These are phyloP conservation scores for Thelonectria blattea DNA, from an alignment of 2,329 filamentous ascomycete species.

Conservation along the genomic window DNA sequence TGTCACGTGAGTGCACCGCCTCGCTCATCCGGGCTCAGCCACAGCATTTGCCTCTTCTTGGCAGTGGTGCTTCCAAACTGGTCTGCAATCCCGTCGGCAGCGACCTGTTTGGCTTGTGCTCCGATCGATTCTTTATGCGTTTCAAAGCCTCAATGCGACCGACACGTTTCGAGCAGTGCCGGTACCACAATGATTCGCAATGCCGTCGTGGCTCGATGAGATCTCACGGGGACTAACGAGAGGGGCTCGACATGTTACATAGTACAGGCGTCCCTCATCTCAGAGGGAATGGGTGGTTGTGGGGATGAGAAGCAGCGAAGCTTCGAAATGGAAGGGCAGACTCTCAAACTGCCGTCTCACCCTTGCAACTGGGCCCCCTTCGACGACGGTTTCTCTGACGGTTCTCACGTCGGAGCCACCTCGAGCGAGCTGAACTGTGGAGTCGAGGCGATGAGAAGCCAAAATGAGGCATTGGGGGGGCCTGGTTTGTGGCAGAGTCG, in stretches of 20 bases:
- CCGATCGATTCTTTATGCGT: not conserved
- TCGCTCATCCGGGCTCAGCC: conserved; percentile 12
- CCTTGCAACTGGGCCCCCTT: conserved; percentile 9
- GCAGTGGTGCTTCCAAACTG: too few species aligned
- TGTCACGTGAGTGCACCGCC: conserved; percentile 14
- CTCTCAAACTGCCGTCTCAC: conserved; percentile 12
- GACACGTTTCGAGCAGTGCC: conserved; percentile 6
- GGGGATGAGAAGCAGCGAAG: conserved; percentile 11
- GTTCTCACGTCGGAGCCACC: conserved; percentile 11
- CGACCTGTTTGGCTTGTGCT: not conserved
- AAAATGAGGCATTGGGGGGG: conserved; percentile 7
- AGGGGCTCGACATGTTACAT: not conserved
- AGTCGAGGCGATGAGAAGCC: conserved; percentile 15
- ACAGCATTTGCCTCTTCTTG: not conserved
- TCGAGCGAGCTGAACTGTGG: conserved; percentile 18
- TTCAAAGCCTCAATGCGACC: conserved; percentile 10
- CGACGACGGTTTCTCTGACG: not conserved
- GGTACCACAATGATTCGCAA: conserved; percentile 13
- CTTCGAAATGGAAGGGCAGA: conserved; percentile 19
- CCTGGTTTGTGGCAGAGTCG: conserved; percentile 16
- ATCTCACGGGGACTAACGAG: conserved; percentile 15
- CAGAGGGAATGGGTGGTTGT: not conserved
- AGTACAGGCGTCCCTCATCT: not conserved
- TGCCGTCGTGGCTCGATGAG: conserved; percentile 14
- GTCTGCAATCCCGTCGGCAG: not conserved